Evolutionary conservation across 2,329 filamentous ascomycete species (phyloP).

Genomic region (Drechslerella stenobrocha): DNA sequence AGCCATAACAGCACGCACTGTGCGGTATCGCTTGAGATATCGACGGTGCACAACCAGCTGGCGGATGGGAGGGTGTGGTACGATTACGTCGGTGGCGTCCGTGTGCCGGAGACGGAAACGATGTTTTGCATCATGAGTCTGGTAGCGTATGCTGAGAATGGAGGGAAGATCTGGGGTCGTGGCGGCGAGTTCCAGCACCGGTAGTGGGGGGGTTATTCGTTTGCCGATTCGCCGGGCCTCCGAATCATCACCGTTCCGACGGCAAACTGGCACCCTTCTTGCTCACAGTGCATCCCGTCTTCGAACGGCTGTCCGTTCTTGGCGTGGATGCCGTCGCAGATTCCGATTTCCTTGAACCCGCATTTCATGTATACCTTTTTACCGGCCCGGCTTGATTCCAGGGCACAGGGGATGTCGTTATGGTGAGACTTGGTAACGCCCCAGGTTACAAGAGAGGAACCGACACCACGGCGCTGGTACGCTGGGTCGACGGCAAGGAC

Average conservation of each 20-base stretch:
- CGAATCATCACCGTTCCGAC: slow-evolving; percentile 43
- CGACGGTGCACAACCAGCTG: slow-evolving; percentile 19
- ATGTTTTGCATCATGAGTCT: slow-evolving; percentile 36
- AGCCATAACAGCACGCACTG: slow-evolving; percentile 44
- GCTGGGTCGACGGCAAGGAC: slow-evolving; percentile 34
- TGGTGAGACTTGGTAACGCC: slow-evolving; percentile 27
- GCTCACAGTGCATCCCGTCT: slow-evolving; percentile 40
- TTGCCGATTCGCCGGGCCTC: slow-evolving; percentile 5
- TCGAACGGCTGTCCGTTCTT: slow-evolving; percentile 12
- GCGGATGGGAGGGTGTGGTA: slow-evolving; percentile 38
- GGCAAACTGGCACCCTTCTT: slow-evolving; percentile 29
- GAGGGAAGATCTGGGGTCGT: slow-evolving; percentile 31
- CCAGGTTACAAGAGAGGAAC: slow-evolving; percentile 28
- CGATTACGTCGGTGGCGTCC: slow-evolving; percentile 26
- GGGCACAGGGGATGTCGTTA: slow-evolving; percentile 18
- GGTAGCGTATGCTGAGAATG: slow-evolving; percentile 23
- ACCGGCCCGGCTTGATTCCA: slow-evolving; percentile 35
- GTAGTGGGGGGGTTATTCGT: not conserved
- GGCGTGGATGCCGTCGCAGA: slow-evolving; percentile 27
- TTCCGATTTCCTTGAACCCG: slow-evolving; percentile 24
- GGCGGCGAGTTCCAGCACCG: slow-evolving; percentile 34
- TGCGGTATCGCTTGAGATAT: slow-evolving; percentile 34
- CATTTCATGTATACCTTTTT: slow-evolving; percentile 39
- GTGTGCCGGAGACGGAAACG: slow-evolving; percentile 25
- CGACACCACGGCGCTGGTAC: slow-evolving; percentile 38